Percentiles rank a stretch among this genome's conserved stretches.
These are phyloP conservation scores for Solanum medicagineum DNA, from an alignment of 257 asterid species.

Conservation along the genomic window DNA sequence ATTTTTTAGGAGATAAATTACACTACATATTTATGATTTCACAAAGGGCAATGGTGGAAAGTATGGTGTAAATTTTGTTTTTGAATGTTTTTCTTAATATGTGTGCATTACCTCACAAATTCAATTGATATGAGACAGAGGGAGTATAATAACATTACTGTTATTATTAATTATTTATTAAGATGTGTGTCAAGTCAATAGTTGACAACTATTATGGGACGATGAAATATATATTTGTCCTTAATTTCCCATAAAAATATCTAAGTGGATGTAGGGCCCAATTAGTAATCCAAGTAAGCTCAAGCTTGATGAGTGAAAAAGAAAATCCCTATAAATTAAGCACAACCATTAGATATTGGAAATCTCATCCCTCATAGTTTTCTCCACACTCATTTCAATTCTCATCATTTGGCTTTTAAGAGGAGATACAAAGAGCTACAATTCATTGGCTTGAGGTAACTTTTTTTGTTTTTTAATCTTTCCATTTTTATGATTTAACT, in stretches of 20 bases:
- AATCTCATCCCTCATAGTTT: neutral
- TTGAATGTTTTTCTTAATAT: too few species aligned
- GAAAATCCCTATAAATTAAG: neutral
- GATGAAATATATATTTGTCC: too few species aligned
- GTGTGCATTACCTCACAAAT: too few species aligned
- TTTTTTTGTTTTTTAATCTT: neutral
- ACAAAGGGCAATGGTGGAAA: too few species aligned
- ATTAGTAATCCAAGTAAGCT: neutral
- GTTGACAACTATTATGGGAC: too few species aligned
- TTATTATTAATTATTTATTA: too few species aligned
- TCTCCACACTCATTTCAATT: neutral
- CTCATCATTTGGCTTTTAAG: neutral
- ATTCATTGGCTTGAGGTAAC: neutral
- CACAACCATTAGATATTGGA: neutral
- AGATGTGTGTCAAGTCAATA: too few species aligned
- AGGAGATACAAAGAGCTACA: neutral
- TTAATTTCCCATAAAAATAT: neutral
- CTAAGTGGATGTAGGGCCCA: neutral
- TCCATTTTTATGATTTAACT: neutral
- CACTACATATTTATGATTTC: too few species aligned
- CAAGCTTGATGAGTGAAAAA: neutral
- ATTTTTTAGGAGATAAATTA: too few species aligned
- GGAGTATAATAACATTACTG: too few species aligned
- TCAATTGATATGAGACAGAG: too few species aligned
- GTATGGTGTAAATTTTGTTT: too few species aligned